Evolutionary conservation across 2,329 filamentous ascomycete species (phyloP), one percentile per base, ranked within the genome.

Genomic region (Pyricularia sp.): DNA sequence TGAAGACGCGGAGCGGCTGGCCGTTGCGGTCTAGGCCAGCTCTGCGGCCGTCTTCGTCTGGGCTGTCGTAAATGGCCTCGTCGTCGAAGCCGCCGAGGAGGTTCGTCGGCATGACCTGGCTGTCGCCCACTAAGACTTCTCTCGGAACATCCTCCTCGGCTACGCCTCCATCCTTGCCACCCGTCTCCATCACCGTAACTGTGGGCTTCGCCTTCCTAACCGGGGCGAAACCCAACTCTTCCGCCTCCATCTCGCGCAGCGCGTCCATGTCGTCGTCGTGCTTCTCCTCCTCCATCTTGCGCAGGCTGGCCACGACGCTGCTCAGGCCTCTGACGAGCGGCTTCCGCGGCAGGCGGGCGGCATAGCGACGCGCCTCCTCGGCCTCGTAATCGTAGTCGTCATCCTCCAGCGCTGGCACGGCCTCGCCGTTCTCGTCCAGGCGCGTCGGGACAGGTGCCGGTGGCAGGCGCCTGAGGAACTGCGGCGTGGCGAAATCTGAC

Each of bases 251-350:
- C 75, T 93, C 92, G n/a, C 85, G 85, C 75, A 94, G 79, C 1
- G 89, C 87, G 9, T 93, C 91, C 70, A 92, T 80, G 42, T 94
- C 91, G 30, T 94, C 91, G 67, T 92, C 91, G 68, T 90, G 80
- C 23, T 82, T 81, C 64, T 91, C 86, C 68, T 92, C 90, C 75
- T 92, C 88, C 69, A 92, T 83, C 74, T 88, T 88, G 70, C 89
- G 84, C 72, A 94, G 80, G 28, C 86, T 86, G 25, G 90, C 88
- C 26, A 94, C 89, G 72, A 94, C 90, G 71, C 87, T 89, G 76
- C 91, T 94, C 69, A 95, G 78, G 31, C 90, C 90, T 69, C 90
- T 84, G 1, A 87, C 86, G n/a, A 92, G 79, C 10, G 87, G 85
- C 73, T 87, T 89, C 59, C 82, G 82, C 2, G 86, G 88, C 30